Conservation (phyloP, 2,329 filamentous ascomycete species). For the Curvularia eragrostidis region DNA sequence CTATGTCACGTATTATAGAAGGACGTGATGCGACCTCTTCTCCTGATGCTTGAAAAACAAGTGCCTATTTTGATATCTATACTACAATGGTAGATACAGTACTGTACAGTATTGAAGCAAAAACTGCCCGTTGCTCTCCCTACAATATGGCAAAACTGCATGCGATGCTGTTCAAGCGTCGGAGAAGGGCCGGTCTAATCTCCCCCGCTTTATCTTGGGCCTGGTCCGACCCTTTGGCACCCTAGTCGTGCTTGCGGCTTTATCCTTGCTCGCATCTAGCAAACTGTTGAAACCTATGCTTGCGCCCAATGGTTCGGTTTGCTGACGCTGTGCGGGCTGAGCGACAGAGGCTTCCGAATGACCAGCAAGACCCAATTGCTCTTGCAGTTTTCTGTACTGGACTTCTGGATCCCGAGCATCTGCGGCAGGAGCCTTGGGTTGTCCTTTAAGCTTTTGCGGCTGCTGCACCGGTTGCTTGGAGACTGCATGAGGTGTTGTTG, state of each 20-base stretch:
- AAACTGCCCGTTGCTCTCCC: not conserved
- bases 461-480: not conserved
- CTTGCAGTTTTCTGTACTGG: conserved; percentile 21
- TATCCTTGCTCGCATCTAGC: not conserved
- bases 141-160: not conserved
- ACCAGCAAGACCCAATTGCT: conserved; percentile 16
- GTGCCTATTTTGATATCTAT: not conserved
- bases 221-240: not conserved
- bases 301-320: not conserved
- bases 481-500: not conserved
- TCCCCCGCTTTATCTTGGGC: conserved; percentile 2
- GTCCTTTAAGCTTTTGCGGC: not conserved
- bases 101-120: not conserved
- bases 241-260: not conserved
- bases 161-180: not conserved
- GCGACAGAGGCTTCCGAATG: not conserved
- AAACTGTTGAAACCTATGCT: conserved; percentile 9
- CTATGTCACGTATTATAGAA: not conserved
- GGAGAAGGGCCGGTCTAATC: conserved; percentile 5
- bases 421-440: not conserved
- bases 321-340: not conserved
- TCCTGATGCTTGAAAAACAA: not conserved
- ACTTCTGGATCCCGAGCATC: conserved; percentile 17
- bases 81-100: not conserved
- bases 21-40: not conserved